Base-by-base conservation (phyloP, 768 basidiomycete species). In the Chalciporus piperatus region DNA sequence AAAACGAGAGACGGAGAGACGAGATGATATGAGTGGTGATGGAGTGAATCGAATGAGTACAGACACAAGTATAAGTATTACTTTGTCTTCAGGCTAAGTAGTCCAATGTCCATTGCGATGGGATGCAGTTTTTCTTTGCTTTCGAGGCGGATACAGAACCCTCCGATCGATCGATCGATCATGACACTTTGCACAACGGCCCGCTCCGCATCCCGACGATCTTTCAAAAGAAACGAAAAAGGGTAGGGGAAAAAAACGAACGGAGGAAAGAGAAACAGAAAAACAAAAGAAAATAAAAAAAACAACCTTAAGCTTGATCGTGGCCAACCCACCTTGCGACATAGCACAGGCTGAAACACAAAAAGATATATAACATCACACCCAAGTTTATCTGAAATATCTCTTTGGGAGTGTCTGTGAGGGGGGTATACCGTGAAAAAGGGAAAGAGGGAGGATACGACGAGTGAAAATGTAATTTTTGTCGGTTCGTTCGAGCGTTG, bases 351-450 rank as follows among this genome's bases (percentile, higher is more conserved):
- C n/a, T n/a, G 27, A 60, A 50, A 48, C 47, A 63, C 30, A 43
- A 30, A 45, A 28, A 40, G n/a, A 55, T 45, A 46, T 30, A 71
- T 72, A 71, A 62, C 65, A 72, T 70, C 71, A 72, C 70, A 72
- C 60, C 67, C n/a, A n/a, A n/a, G n/a, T n/a, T n/a, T 72, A 58
- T 57, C 32, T 41, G 50, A 37, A 37, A n/a, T 37, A 37, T 37
- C 35, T 37, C n/a, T 37, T n/a, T 37, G 35, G 6, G 2, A 7
- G 64, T 43, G 42, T 43, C n/a, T 28, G 17, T 43, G 56, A 59
- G 66, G 67, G 67, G 70, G n/a, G n/a, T n/a, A n/a, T n/a, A n/a
- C n/a, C n/a, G n/a, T n/a, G n/a, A n/a, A n/a, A n/a, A n/a, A n/a
- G n/a, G n/a, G n/a, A n/a, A n/a, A n/a, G n/a, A n/a, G n/a, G n/a